phyloP scores from a whole-genome alignment of 176 grass and related monocot genomes.

The Paspalum vaginatum region DNA sequence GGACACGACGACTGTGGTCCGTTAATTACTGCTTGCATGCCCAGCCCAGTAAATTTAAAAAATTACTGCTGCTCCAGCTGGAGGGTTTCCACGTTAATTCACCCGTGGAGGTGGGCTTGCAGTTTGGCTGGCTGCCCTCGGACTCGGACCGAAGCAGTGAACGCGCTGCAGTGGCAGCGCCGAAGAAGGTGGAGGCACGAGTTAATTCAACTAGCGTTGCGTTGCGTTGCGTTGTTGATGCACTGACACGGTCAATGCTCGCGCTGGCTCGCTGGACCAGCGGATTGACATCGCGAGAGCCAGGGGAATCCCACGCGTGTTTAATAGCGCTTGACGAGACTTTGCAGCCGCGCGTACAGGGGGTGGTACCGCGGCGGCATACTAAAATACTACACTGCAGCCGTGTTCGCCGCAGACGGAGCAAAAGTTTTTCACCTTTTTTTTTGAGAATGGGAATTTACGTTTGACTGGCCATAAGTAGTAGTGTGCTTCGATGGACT shows the following conservation, averaged over 20 bases:
- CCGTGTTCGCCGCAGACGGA: background rate
- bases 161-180: background rate
- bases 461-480: background rate
- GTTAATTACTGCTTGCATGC: no score
- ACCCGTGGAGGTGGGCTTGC: no score
- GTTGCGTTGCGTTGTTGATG: constrained; percentile 7
- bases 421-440: background rate
- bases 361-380: background rate
- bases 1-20: background rate
- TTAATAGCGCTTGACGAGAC: constrained; percentile 1
- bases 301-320: constrained; percentile 31
- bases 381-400: background rate
- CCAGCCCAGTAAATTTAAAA: background rate
- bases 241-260: constrained; percentile 54
- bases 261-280: constrained; percentile 27
- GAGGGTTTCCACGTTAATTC: no score
- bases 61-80: background rate
- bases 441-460: background rate
- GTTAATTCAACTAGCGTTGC: constrained; percentile 39
- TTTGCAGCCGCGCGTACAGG: constrained; percentile 1
- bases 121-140: no score
- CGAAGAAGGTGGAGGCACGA: background rate
- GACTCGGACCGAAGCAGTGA: no score
- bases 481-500: background rate
- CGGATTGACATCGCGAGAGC: constrained; percentile 18